phyloP scores from a whole-genome alignment of 2,329 filamentous ascomycete species.

The Penicillium janthinellum region DNA sequence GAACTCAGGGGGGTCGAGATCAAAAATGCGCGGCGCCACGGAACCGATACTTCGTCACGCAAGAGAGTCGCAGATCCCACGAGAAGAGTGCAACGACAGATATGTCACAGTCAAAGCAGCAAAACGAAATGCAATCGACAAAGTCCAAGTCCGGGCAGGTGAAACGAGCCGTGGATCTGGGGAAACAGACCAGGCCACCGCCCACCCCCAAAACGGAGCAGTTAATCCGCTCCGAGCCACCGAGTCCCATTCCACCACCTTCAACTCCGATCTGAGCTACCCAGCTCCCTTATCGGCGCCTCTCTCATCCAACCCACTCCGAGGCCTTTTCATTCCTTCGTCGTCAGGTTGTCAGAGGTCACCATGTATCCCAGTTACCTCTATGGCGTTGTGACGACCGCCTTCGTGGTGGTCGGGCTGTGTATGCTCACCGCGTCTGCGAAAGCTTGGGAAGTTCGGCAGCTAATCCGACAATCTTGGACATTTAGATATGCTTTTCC shows the following conservation, averaged over 20 bases:
- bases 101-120: constrained; percentile 2
- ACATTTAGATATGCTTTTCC: constrained; percentile 90
- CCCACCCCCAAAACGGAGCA: constrained; percentile 25
- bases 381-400: constrained; percentile 66
- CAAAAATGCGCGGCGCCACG: neutral
- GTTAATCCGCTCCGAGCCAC: constrained; percentile 38
- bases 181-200: constrained; percentile 24
- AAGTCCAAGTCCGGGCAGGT: constrained; percentile 5
- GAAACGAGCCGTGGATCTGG: constrained; percentile 31
- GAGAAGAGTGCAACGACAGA: constrained; percentile 3
- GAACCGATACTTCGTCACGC: constrained; percentile 6
- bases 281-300: constrained; percentile 23
- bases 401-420: constrained; percentile 72
- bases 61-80: neutral
- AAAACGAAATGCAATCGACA: constrained; percentile 11
- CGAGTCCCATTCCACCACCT: constrained; percentile 23
- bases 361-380: constrained; percentile 74
- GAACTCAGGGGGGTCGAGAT: constrained; percentile 36
- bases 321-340: constrained; percentile 25
- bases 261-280: constrained; percentile 20
- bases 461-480: constrained; percentile 24
- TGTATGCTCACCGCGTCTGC: constrained; percentile 59
- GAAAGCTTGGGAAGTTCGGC: constrained; percentile 11
- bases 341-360: constrained; percentile 30
- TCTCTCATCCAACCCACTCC: constrained; percentile 11